These are phyloP conservation scores for Areca catechu DNA, from an alignment of 176 grass and related monocot species.

Conservation along the genomic window DNA sequence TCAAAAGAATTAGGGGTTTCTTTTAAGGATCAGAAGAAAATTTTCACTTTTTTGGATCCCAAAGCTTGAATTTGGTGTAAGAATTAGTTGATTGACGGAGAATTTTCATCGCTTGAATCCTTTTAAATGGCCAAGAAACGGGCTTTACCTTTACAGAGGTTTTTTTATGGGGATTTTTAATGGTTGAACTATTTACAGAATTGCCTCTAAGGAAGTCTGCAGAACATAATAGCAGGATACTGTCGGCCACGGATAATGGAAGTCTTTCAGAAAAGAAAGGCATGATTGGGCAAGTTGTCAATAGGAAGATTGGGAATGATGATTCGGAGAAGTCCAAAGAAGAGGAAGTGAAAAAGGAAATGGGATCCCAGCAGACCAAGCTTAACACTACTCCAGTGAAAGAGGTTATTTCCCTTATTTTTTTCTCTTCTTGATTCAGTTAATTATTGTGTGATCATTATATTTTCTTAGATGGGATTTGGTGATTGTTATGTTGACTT, in stretches of 20 bases:
- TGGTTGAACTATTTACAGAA: constrained; percentile 22
- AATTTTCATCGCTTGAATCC: neutral
- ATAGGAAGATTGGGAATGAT: constrained; percentile 12
- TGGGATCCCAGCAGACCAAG: too few relatives aligned
- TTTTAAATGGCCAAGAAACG: neutral
- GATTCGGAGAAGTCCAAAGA: constrained; percentile 4
- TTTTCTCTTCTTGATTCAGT: too few relatives aligned
- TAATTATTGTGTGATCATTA: too few relatives aligned
- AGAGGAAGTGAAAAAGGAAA: too few relatives aligned
- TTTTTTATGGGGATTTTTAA: constrained; percentile 1
- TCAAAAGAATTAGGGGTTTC: neutral
- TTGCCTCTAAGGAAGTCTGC: constrained; percentile 11
- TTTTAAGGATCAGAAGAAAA: neutral
- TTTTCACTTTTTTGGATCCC: neutral
- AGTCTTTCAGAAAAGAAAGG: constrained; percentile 10
- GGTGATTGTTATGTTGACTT: too few relatives aligned
- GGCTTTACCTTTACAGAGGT: neutral
- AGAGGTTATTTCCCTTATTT: too few relatives aligned
- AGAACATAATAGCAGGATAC: constrained; percentile 39
- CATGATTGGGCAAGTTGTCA: constrained; percentile 33
- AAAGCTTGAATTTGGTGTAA: neutral
- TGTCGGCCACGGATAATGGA: constrained; percentile 23
- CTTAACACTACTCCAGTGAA: too few relatives aligned
- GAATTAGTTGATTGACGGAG: too few relatives aligned
- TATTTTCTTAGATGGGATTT: too few relatives aligned